Base-by-base conservation (phyloP, 192 early-diverging fungal species). In the Rhizoclosmatium sp. region DNA sequence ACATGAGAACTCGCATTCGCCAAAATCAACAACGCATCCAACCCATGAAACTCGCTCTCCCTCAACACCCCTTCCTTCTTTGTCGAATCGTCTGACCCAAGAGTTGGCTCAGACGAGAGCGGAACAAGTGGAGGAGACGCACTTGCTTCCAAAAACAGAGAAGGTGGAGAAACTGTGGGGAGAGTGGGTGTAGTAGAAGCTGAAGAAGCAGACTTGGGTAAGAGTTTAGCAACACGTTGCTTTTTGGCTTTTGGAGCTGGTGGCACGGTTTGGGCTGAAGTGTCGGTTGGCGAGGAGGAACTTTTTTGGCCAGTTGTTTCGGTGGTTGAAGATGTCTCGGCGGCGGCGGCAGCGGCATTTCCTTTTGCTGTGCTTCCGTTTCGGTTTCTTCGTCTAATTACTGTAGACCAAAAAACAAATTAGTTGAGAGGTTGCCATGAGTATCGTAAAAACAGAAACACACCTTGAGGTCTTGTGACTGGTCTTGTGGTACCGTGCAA, bases 401-500 rank as follows among this genome's bases (percentile, higher is more conserved):
- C 60, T 21, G 0, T 7, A 23, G 21, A 19, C 23, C 0, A 21
- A 7, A 19, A 31, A 31, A 31, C 31, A 31, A 31, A 31, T 31
- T 31, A 31, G 31, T 31, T 31, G 31, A 31, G 31, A 31, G 31
- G 31, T 31, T 31, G 31, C 31, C 31, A 31, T 31, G 31, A 31
- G 31, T 31, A 31, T 0, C 31, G 0, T 31, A 0, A 31, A 31
- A 31, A 31, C 31, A 31, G 31, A 31, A 31, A 31, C 31, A 31
- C 31, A 31, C 31, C 31, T 31, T 31, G 31, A 31, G 31, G 31
- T 31, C 31, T 62, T 21, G 21, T 54, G 19, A 94, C 88, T 1
- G 95, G 96, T 31, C 96, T 86, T 3, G 90, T 86, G 59, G 88
- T 89, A 44, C 92, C 92, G 77, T 98, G 95, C 31, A 98, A 82